Conservation (phyloP, 2,329 filamentous ascomycete genomes). For the Colletotrichum gigasporum region DNA sequence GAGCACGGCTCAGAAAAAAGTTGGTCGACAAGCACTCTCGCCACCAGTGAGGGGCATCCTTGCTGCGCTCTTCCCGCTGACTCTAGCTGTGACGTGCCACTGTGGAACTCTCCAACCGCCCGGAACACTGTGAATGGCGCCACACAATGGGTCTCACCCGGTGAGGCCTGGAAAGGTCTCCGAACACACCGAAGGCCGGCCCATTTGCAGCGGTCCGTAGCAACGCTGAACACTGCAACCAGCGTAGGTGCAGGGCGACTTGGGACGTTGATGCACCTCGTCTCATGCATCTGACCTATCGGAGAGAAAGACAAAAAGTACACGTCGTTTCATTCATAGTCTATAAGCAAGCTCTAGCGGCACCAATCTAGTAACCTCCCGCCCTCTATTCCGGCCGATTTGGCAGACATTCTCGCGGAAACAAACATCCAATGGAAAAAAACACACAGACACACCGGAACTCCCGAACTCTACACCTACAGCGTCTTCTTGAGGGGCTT, state of each 20-base stretch:
- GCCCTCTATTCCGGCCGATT: conserved; percentile 8
- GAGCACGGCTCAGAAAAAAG: conserved; percentile 16
- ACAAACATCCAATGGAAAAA: neutral
- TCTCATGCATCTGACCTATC: conserved; percentile 9
- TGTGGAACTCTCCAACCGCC: conserved; percentile 13
- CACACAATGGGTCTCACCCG: conserved; percentile 26
- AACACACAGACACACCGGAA: neutral
- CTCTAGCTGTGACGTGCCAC: conserved; percentile 12
- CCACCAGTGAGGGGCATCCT: conserved; percentile 29
- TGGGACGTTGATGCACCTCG: neutral
- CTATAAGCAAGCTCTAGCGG: neutral
- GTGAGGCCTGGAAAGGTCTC: conserved; percentile 1
- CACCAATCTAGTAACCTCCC: neutral
- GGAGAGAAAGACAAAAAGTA: neutral
- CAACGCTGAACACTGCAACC: conserved; percentile 1
- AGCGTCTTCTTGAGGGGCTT: conserved; percentile 41
- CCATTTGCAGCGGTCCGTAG: conserved; percentile 8
- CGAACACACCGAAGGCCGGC: conserved; percentile 7
- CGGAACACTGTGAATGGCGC: conserved; percentile 2
- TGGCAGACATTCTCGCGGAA: neutral
- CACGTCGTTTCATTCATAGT: conserved; percentile 2
- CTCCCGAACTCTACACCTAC: conserved; percentile 9
- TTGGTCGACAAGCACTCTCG: neutral
- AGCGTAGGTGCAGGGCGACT: conserved; percentile 1
- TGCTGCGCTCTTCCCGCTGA: conserved; percentile 10